Conservation (phyloP, 2,329 filamentous ascomycete species). For the Botryotinia narcissicola region DNA sequence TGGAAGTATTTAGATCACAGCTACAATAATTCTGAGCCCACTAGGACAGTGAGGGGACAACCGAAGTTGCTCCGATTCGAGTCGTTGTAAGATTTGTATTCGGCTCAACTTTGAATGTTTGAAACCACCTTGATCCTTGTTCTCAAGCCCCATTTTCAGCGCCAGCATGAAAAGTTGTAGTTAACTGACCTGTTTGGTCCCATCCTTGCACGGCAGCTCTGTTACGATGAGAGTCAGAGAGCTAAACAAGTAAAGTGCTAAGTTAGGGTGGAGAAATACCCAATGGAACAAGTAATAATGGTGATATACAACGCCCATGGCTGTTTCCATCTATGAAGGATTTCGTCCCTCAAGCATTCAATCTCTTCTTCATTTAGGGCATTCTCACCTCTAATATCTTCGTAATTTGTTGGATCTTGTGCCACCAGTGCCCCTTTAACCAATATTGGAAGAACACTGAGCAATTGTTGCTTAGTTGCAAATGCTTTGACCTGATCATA, state of each 20-base stretch:
- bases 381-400: conserved; percentile 46
- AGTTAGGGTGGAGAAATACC: conserved; percentile 59
- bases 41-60: background rate
- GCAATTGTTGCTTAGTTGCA: conserved; percentile 56
- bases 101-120: background rate
- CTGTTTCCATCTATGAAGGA: conserved; percentile 67
- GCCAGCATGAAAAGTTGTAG: background rate
- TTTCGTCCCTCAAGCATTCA: conserved; percentile 58
- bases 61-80: background rate
- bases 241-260: conserved; percentile 64
- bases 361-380: conserved; percentile 59
- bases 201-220: conserved; percentile 57
- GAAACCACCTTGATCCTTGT: too few species aligned
- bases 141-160: background rate
- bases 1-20: background rate
- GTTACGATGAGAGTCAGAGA: background rate
- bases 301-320: conserved; percentile 45
- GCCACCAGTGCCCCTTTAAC: conserved; percentile 72
- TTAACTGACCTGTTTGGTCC: conserved; percentile 17
- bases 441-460: conserved; percentile 56
- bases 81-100: background rate
- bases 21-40: background rate
- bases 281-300: conserved; percentile 49
- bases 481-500: conserved; percentile 58
- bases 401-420: conserved; percentile 66